Evolutionary conservation across 345 rosid genomes (phyloP).

Genomic region (Brassica incana): DNA sequence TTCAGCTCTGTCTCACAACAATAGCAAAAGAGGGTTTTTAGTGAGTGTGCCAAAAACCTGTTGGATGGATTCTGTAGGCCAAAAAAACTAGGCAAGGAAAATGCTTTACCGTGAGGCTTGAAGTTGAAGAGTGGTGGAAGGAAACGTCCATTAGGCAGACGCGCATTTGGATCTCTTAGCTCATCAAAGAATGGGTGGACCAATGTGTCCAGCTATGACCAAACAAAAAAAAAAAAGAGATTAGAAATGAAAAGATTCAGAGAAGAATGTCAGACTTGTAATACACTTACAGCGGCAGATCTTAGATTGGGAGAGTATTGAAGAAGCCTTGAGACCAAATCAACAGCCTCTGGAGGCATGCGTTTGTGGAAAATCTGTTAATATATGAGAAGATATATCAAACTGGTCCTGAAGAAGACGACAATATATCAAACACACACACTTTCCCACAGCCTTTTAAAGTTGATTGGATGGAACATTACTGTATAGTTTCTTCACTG

Average conservation of each 20-base stretch:
- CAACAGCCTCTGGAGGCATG: constrained; percentile 98
- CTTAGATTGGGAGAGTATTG: constrained; percentile 96
- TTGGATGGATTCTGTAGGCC: not conserved
- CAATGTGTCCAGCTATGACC: constrained; percentile 73
- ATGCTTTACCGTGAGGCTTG: constrained; percentile 67
- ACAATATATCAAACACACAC: too few species aligned
- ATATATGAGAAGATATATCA: not conserved
- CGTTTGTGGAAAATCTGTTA: constrained; percentile 86
- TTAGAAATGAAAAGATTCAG: not conserved
- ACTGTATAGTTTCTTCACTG: not conserved
- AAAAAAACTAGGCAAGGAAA: not conserved
- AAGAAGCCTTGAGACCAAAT: constrained; percentile 89
- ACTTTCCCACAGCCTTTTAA: not conserved
- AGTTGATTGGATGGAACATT: not conserved
- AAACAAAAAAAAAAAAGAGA: not conserved
- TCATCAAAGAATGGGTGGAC: constrained; percentile 96
- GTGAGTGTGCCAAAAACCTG: not conserved
- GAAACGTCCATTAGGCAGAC: constrained; percentile 84
- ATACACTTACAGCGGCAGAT: constrained; percentile 82
- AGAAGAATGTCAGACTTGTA: constrained; percentile 13
- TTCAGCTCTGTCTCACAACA: constrained; percentile 62
- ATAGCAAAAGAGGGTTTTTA: not conserved
- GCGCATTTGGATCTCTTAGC: constrained; percentile 72
- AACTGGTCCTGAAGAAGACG: not conserved
- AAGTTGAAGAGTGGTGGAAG: constrained; percentile 90